Evolutionary conservation across 169 alveolate genomes (phyloP), one percentile per base, ranked within the genome.

Genomic region (Cryptosporidium andersoni): DNA sequence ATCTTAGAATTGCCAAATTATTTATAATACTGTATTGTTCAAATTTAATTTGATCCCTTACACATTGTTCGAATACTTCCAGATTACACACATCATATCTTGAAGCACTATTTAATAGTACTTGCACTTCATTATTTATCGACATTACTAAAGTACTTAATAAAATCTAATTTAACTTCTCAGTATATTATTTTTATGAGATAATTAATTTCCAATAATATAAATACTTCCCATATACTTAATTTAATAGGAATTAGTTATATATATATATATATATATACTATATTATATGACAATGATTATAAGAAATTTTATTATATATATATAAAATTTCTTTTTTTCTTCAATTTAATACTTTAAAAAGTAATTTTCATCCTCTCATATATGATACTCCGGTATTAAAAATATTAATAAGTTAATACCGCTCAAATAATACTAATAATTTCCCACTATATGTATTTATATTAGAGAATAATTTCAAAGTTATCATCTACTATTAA

Each of bases 1-100:
- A 51, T 4, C 55, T 40, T 48, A 74, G 47, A 5, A 74, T 63
- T 14, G 56, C 68, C 34, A 74, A 42, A 62, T 74, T 74, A 58
- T 74, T 74, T 74, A 48, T 34, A 34, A 74, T 6, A 74, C 68
- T 74, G 45, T 74, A 74, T 74, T 74, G 85, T 9, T 63, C 68
- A 25, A 58, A 58, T 5, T 16, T 60, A 8, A 74, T 55, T n/a
- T 74, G 85, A 42, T 74, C 68, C 40, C 51, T 74, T 12, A 74
- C 85, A 25, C 74, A 74, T 45, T 56, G 36, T 34, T 74, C 85
- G 14, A 56, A 74, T 39, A 12, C 48, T 40, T 74, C 68, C 48
- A 74, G 60, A 42, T 56, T 36, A 7, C 39, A 39, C 9, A 74
- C 39, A 48, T 74, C 85, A 74, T 74, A 74, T 58, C 85, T 74